Evolutionary conservation across 2,329 filamentous ascomycete genomes (phyloP).

Genomic region (Pseudomassariella vexata): DNA sequence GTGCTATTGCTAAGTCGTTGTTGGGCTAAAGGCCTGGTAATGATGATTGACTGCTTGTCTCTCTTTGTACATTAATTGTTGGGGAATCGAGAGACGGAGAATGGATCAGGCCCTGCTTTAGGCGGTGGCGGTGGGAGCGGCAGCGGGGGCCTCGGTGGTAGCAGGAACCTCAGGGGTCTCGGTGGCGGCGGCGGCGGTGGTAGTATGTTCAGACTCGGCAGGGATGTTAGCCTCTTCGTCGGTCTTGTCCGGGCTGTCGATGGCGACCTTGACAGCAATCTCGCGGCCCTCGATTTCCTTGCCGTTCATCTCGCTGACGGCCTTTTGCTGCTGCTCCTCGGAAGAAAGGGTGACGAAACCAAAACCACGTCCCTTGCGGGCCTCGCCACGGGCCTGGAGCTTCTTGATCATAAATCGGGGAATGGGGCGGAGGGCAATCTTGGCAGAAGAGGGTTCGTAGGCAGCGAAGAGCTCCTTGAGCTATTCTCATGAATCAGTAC

Average conservation of each 20-base stretch:
- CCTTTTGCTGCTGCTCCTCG: slow-evolving; percentile 96
- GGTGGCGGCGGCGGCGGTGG: slow-evolving; percentile 30
- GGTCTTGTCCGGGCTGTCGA: slow-evolving; percentile 97
- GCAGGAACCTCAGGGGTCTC: slow-evolving; percentile 25
- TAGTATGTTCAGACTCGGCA: slow-evolving; percentile 37
- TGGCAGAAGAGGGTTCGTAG: slow-evolving; percentile 89
- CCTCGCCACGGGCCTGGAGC: slow-evolving; percentile 94
- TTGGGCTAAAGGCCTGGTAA: too few relatives aligned
- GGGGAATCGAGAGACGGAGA: slow-evolving; percentile 7
- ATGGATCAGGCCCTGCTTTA: too few relatives aligned
- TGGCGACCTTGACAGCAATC: slow-evolving; percentile 99
- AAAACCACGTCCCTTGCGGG: slow-evolving; percentile 98
- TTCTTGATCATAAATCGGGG: slow-evolving; percentile 99
- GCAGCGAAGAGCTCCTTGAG: slow-evolving; percentile 95
- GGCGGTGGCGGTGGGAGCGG: slow-evolving; percentile 23
- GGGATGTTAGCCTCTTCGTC: slow-evolving; percentile 71
- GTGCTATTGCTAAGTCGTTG: too few relatives aligned
- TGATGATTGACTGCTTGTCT: slow-evolving; percentile 14
- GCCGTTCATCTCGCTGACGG: slow-evolving; percentile 96
- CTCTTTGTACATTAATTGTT: slow-evolving; percentile 15
- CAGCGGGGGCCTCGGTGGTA: slow-evolving; percentile 12
- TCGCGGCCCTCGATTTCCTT: slow-evolving; percentile 98
- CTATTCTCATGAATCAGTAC: too few relatives aligned
- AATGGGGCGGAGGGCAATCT: slow-evolving; percentile 97
- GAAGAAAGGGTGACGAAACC: slow-evolving; percentile 95